Evolutionary conservation across 73 alveolate genomes (phyloP).

Genomic region (Paraurostyla sp.): DNA sequence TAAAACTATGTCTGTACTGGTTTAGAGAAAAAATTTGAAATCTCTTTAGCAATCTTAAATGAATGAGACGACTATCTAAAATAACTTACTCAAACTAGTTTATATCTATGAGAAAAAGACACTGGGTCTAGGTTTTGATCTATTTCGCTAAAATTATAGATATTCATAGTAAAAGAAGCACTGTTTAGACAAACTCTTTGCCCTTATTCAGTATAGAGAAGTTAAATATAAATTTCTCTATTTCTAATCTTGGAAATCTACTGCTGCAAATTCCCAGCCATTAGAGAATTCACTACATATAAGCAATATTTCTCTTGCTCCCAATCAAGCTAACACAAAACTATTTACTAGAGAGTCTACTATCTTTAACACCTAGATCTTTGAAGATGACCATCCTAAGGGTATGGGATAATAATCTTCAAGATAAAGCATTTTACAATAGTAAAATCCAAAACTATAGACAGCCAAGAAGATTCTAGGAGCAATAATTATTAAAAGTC

Average conservation of each 20-base stretch:
- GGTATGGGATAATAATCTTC: background rate
- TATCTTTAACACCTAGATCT: background rate
- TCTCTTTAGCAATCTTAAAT: no score
- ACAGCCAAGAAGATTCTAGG: background rate
- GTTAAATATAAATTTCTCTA: background rate
- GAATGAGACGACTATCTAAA: no score
- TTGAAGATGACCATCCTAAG: background rate
- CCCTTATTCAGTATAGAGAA: background rate
- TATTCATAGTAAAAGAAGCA: no score
- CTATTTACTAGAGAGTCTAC: background rate
- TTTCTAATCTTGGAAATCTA: background rate
- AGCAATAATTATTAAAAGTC: background rate
- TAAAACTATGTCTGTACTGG: background rate
- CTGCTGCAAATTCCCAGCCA: no score
- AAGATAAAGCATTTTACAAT: background rate
- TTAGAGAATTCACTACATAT: background rate
- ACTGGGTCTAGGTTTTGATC: no score
- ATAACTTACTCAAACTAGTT: no score
- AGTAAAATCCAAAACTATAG: background rate
- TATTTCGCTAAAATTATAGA: no score
- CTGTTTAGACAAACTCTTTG: background rate
- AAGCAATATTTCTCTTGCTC: background rate
- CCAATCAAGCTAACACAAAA: background rate
- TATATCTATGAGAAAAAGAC: no score
- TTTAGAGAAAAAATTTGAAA: background rate